Base-by-base conservation (phyloP, 108 stramenopile genomes). In the Chaetoceros muelleri region DNA sequence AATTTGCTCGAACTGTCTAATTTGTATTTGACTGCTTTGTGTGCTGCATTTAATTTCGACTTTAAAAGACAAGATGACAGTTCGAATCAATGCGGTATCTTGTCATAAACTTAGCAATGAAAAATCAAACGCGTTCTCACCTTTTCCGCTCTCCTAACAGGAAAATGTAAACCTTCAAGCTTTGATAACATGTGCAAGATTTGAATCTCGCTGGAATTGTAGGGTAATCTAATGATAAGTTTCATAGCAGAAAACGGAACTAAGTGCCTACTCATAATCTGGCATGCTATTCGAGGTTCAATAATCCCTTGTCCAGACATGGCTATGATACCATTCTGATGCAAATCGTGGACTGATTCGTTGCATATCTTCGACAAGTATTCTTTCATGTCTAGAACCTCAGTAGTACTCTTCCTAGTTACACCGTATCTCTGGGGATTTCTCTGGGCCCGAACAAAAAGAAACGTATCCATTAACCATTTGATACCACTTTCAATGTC, bases 1-100 rank as follows among this genome's bases (percentile, higher is more conserved):
- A 90, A 60, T 53, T 94, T 90, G 60, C 82, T 84, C 30, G 84
- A 73, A 0, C 84, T 82, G 19, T 85, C 79, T 0, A 90, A 57
- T 47, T 85, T 90, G 65, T 74, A 84, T 44, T 72, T 85, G 48
- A 89, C 55, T 21, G 28, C 21, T 44, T 87, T 87, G 68, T 90
- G 81, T 3, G 76, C 76, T 57, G 79, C 87, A 51, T 90, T 90
- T 22, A 94, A 76, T 40, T 40, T 40, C 13, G 20, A 60, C 29
- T 60, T 76, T 76, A 10, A 10, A 40, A 40, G 13, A 13, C 5
- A 40, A 40, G 5, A 10, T 24, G 50, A 16, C 13, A 26, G 13
- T 5, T 10, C 23, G 13, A 51, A 24, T 8, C 8, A 25, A 26
- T 51, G 24, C 23, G 13, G 13, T 13, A 51, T 26, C 24, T 45